phyloP scores from a whole-genome alignment of 2,329 filamentous ascomycete genomes.

The Ophiostoma australiae region DNA sequence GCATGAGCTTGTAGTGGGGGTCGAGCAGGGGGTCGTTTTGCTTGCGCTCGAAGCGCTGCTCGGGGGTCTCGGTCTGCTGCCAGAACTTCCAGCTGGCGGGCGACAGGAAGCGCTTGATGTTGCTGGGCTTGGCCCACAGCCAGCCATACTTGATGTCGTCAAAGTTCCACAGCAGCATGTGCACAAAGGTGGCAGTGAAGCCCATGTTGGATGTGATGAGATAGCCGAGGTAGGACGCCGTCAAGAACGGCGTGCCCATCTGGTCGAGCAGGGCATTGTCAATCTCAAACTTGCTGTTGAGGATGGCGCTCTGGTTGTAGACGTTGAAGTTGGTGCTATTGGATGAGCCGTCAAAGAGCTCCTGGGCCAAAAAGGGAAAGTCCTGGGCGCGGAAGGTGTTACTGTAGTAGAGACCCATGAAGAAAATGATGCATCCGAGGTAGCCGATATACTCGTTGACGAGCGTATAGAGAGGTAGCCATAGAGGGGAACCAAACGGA shows the following conservation, averaged over 20 bases:
- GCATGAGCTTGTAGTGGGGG: slow-evolving; percentile 31
- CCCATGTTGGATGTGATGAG: slow-evolving; percentile 44
- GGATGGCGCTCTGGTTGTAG: slow-evolving; percentile 43
- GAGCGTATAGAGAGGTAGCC: slow-evolving; percentile 35
- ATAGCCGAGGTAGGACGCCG: slow-evolving; percentile 38
- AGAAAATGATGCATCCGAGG: slow-evolving; percentile 36
- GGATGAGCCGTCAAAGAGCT: slow-evolving; percentile 37
- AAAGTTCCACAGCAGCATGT: slow-evolving; percentile 31
- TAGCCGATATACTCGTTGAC: slow-evolving; percentile 40
- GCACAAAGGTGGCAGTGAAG: slow-evolving; percentile 43
- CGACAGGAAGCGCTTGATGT: slow-evolving; percentile 23
- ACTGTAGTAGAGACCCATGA: slow-evolving; percentile 40
- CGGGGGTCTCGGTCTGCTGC: slow-evolving; percentile 22
- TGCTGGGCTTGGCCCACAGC: slow-evolving; percentile 20
- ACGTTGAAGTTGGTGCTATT: slow-evolving; percentile 35
- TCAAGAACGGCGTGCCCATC: slow-evolving; percentile 41
- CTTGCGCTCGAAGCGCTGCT: slow-evolving; percentile 25
- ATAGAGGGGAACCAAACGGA: slow-evolving; percentile 37
- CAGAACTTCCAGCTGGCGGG: slow-evolving; percentile 22
- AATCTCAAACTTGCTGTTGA: slow-evolving; percentile 39
- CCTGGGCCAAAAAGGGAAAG: slow-evolving; percentile 42
- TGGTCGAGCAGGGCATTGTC: slow-evolving; percentile 34
- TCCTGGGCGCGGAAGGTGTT: slow-evolving; percentile 40
- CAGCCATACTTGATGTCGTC: slow-evolving; percentile 27
- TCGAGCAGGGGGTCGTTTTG: slow-evolving; percentile 31